Percentiles rank a stretch among this genome's conserved stretches.
Evolutionary conservation across 1,139 yeast genomes (phyloP).

Genomic region (Groenewaldozyma sp.): DNA sequence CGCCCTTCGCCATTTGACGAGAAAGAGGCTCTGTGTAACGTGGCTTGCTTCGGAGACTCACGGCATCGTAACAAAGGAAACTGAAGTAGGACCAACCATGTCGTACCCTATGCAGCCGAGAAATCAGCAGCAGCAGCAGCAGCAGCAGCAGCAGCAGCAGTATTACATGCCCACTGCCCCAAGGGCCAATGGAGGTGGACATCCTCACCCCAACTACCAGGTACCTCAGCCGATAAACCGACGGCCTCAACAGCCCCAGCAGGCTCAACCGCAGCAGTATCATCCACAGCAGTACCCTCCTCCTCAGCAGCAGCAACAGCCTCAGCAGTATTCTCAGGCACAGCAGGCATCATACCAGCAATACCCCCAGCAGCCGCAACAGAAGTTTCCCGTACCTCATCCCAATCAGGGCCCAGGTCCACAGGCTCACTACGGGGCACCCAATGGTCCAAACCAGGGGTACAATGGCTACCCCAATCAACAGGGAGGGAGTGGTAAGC

Average conservation of each 20-base stretch:
- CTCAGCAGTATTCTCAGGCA: background rate
- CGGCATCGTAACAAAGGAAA: background rate
- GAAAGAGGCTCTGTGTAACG: too few species aligned
- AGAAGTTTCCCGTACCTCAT: background rate
- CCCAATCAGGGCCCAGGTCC: background rate
- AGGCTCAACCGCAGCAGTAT: slow-evolving; percentile 1
- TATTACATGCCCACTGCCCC: slow-evolving; percentile 1
- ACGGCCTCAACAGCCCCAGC: background rate
- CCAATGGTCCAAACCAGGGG: background rate
- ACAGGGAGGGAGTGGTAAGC: too few species aligned
- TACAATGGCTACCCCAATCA: too few species aligned
- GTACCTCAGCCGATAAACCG: background rate
- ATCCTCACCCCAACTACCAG: slow-evolving; percentile 1
- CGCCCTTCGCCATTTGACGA: too few species aligned
- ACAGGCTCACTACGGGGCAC: background rate
- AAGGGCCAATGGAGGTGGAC: background rate
- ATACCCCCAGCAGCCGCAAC: slow-evolving; percentile 6
- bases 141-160: background rate
- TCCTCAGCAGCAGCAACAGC: slow-evolving; percentile 8
- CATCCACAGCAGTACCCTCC: slow-evolving; percentile 3
- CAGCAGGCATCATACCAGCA: background rate
- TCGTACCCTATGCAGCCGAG: background rate
- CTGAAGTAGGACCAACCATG: background rate
- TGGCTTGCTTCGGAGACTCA: too few species aligned
- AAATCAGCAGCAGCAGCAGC: slow-evolving; percentile 1